Evolutionary conservation across 2,329 filamentous ascomycete species (phyloP).

Genomic region (Cryphonectria nitschkei): DNA sequence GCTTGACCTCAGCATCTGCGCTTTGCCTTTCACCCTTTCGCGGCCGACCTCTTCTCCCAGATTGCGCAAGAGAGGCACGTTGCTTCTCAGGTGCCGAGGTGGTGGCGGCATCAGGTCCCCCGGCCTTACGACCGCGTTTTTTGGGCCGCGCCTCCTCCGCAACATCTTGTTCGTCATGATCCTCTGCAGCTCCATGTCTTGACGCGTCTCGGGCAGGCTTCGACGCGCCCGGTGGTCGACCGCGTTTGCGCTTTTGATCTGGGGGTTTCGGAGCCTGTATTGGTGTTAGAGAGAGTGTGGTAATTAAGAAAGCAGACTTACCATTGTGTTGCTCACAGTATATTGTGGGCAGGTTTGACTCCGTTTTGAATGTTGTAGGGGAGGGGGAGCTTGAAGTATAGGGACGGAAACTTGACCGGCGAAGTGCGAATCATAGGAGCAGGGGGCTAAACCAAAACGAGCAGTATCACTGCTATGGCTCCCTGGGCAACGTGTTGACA

Average conservation of each 20-base stretch:
- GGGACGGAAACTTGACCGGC: neutral
- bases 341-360: neutral
- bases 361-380: neutral
- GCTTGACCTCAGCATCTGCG: constrained; percentile 20
- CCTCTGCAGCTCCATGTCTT: constrained; percentile 18
- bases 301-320: constrained; percentile 18
- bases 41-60: constrained; percentile 19
- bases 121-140: constrained; percentile 30
- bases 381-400: neutral
- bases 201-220: constrained; percentile 33
- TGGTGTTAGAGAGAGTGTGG: neutral
- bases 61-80: constrained; percentile 9
- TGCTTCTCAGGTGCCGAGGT: neutral
- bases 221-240: constrained; percentile 36
- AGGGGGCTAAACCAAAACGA: constrained; percentile 24
- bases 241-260: constrained; percentile 43
- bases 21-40: constrained; percentile 14
- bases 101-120: neutral
- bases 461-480: constrained; percentile 19
- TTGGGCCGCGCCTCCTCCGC: constrained; percentile 27
- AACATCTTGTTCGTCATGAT: constrained; percentile 20
- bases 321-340: constrained; percentile 29
- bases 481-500: constrained; percentile 25
- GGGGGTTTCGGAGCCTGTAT: constrained; percentile 33
- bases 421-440: constrained; percentile 1